Base-by-base conservation (phyloP, 495 filamentous ascomycete genomes). In the Rusavskia elegans region DNA sequence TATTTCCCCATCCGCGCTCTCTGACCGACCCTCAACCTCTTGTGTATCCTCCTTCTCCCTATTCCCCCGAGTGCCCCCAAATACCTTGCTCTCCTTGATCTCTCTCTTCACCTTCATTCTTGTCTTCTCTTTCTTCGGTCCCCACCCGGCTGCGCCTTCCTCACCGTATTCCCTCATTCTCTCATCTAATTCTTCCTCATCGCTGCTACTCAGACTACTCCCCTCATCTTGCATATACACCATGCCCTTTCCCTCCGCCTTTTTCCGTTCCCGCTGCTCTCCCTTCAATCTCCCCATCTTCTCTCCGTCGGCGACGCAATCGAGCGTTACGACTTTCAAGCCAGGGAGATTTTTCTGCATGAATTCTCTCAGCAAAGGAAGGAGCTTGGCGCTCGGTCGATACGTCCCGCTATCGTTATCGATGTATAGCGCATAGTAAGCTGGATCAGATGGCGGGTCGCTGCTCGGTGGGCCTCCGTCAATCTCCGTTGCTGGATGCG, bases 401-500 rank as follows among this genome's bases (percentile, higher is more conserved):
- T 97, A 97, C 0, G 90, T 97, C 14, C 90, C 90, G 58, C 79
- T 84, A 64, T 94, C 89, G 54, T 97, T 97, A 68, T 97, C 90
- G 58, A 97, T 95, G 49, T 92, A 73, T 4, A 97, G 76, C 61
- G 92, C 82, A 59, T 94, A 97, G 58, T 82, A 71, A 1, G 68
- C 57, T 0, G 86, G 84, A 52, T 87, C 73, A n/a, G 72, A 64
- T 14, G 63, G 58, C 0, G 68, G 61, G 9, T 71, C 65, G 8
- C 69, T 64, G 0, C 64, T 64, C 7, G 65, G 61, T 6, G 65
- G 61, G 3, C 63, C 62, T 36, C 59, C 58, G 29, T 46, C 42
- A 16, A 70, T 63, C 5, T 79, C 68, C 2, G 67, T 65, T 5
- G 73, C 65, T 54, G 59, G 40, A 2, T 69, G 40, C 39, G 50